Percentiles rank a stretch among this genome's conserved stretches.
These are phyloP conservation scores for Microcyclospora tardicrescens DNA, from an alignment of 2,329 filamentous ascomycete genomes.

Conservation along the genomic window DNA sequence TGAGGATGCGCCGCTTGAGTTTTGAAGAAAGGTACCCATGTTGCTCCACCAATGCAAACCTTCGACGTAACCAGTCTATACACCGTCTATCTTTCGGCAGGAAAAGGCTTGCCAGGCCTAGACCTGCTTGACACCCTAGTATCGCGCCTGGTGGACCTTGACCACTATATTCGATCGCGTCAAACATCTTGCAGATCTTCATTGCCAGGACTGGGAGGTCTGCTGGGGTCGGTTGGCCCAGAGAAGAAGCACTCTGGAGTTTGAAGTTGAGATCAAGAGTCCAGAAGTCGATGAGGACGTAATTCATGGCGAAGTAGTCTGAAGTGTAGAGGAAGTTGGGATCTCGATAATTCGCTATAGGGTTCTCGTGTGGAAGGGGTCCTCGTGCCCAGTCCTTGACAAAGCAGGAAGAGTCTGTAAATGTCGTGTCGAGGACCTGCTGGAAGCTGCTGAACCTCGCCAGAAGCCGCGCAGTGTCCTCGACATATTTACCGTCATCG, in stretches of 20 bases:
- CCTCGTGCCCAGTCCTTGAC: slow-evolving; percentile 50
- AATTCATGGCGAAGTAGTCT: slow-evolving; percentile 61
- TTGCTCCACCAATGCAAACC: slow-evolving; percentile 65
- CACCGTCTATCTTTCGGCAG: slow-evolving; percentile 62
- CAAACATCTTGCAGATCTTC: slow-evolving; percentile 63
- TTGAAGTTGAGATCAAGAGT: slow-evolving; percentile 70
- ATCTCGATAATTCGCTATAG: slow-evolving; percentile 62
- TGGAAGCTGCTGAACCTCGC: slow-evolving; percentile 38
- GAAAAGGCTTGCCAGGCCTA: slow-evolving; percentile 67
- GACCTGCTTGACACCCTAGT: slow-evolving; percentile 58
- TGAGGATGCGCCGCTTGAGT: not conserved
- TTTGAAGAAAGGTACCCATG: slow-evolving; percentile 69
- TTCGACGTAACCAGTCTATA: slow-evolving; percentile 65
- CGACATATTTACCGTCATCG: slow-evolving; percentile 49
- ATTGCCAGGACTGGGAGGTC: slow-evolving; percentile 52
- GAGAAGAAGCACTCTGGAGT: slow-evolving; percentile 51
- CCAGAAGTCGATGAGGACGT: slow-evolving; percentile 63
- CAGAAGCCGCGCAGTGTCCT: slow-evolving; percentile 38
- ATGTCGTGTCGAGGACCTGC: slow-evolving; percentile 44
- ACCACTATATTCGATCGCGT: slow-evolving; percentile 62
- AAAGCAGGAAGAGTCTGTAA: slow-evolving; percentile 49
- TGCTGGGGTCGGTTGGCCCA: slow-evolving; percentile 37
- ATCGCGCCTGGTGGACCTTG: slow-evolving; percentile 56
- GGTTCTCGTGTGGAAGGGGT: slow-evolving; percentile 36
- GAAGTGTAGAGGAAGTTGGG: slow-evolving; percentile 57